A percentile compares a stretch with the other conserved stretches of the same genome.
These are phyloP conservation scores for Spathaspora sp. DNA, from an alignment of 805 yeast genomes.

Conservation along the genomic window DNA sequence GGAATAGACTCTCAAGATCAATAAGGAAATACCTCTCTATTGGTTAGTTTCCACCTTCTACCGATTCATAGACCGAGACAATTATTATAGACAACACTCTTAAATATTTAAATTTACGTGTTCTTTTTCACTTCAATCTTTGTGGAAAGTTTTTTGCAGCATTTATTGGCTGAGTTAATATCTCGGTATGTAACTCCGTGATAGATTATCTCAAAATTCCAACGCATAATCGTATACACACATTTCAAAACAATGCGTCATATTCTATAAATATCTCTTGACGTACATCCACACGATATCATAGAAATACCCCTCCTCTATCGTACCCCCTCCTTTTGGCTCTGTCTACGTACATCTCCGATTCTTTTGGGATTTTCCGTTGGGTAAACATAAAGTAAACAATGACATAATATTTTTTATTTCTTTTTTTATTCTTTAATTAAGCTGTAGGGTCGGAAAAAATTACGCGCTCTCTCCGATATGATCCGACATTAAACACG, in stretches of 20 bases:
- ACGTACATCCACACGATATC: neutral
- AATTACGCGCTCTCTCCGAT: neutral
- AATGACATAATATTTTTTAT: neutral
- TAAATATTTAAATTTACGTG: too few species aligned
- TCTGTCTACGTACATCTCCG: neutral
- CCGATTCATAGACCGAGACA: too few species aligned
- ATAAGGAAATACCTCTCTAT: too few species aligned
- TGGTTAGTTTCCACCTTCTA: too few species aligned
- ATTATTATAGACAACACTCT: too few species aligned
- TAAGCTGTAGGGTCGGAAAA: neutral
- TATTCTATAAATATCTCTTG: neutral
- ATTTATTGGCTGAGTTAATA: neutral
- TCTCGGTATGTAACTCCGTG: neutral
- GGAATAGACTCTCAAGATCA: neutral
- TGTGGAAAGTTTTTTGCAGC: neutral
- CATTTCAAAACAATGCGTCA: neutral
- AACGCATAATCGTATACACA: too few species aligned
- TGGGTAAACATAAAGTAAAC: neutral
- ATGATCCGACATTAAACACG: neutral
- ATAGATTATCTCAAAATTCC: neutral
- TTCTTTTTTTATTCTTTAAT: neutral
- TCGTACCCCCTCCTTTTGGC: neutral
- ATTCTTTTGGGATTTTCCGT: neutral
- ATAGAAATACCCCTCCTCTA: neutral
- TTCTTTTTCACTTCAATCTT: too few species aligned